Conservation (phyloP, 805 yeast species). For the Yamadazyma akitaensis region DNA sequence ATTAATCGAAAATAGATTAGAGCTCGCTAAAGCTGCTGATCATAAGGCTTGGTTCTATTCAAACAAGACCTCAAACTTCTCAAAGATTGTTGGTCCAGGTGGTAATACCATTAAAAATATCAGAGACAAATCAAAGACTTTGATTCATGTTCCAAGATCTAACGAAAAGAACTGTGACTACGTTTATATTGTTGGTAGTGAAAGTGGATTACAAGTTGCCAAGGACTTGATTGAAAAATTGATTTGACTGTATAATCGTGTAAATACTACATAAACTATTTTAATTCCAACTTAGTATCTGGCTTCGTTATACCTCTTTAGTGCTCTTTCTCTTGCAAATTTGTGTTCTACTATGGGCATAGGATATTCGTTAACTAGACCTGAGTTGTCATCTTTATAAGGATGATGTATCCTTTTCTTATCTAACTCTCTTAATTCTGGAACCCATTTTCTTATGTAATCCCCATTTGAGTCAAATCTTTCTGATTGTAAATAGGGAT, state of each 20-base stretch:
- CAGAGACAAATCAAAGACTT: conserved; percentile 55
- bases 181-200: conserved; percentile 59
- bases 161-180: conserved; percentile 50
- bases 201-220: conserved; percentile 45
- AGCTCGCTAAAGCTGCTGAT: conserved; percentile 43
- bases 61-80: conserved; percentile 49
- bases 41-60: conserved; percentile 62
- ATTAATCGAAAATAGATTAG: conserved; percentile 49
- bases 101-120: conserved; percentile 65
- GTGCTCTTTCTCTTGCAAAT: conserved; percentile 38
- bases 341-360: conserved; percentile 44
- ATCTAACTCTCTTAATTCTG: conserved; percentile 37
- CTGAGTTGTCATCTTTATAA: conserved; percentile 17
- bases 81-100: conserved; percentile 70
- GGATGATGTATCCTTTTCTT: conserved; percentile 35
- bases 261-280: neutral
- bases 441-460: conserved; percentile 49
- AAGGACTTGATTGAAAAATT: conserved; percentile 18
- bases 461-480: conserved; percentile 47
- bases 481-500: conserved; percentile 48
- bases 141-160: conserved; percentile 62
- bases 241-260: conserved; percentile 1
- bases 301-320: conserved; percentile 40
- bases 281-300: conserved; percentile 7
- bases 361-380: conserved; percentile 35